phyloP scores from a whole-genome alignment of 176 grass and related monocot genomes.

The Ananas comosus region DNA sequence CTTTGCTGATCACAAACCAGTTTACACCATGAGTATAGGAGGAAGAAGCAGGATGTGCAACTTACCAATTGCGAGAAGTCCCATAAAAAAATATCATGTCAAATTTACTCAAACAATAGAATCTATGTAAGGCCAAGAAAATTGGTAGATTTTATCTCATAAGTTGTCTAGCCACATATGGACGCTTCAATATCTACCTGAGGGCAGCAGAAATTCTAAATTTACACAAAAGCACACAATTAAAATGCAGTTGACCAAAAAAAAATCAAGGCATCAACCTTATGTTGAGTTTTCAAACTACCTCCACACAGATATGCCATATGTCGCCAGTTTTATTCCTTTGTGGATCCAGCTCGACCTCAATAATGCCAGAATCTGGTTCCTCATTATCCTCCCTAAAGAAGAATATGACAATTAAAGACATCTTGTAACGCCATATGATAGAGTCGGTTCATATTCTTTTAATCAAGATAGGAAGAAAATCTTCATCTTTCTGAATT shows the following conservation, averaged over 20 bases:
- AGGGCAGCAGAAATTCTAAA: no score
- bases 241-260: not conserved
- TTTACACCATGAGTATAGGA: no score
- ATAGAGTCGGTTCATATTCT: not conserved
- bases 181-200: no score
- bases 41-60: no score
- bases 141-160: no score
- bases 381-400: constrained; percentile 34
- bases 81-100: no score
- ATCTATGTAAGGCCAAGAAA: no score
- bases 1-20: no score
- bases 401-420: constrained; percentile 5
- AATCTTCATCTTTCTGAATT: not conserved
- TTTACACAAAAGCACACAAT: not conserved
- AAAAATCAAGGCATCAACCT: not conserved
- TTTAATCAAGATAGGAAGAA: not conserved
- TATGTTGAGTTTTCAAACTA: constrained; percentile 1
- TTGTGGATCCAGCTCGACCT: constrained; percentile 47
- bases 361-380: constrained; percentile 28
- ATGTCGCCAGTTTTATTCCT: constrained; percentile 87
- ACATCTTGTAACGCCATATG: constrained; percentile 2
- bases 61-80: no score
- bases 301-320: constrained; percentile 86
- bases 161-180: no score
- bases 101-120: no score